These are phyloP conservation scores for Acacia pycnantha DNA, from an alignment of 331 rosid species.

Conservation along the genomic window DNA sequence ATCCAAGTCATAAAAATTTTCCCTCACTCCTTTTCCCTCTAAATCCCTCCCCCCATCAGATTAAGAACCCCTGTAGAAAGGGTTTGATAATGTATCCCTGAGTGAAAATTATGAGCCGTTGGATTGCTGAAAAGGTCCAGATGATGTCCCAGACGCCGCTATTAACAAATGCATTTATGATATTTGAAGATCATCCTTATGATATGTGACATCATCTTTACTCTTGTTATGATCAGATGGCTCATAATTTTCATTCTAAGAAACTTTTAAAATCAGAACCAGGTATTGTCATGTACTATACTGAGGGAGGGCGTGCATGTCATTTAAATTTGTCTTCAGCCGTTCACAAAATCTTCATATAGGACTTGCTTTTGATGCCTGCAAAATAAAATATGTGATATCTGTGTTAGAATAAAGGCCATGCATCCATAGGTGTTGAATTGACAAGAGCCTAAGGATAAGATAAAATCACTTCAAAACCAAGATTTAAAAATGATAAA, in stretches of 20 bases:
- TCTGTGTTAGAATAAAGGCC: background rate
- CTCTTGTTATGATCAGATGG: background rate
- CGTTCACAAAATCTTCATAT: slow-evolving; percentile 25
- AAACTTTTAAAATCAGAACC: background rate
- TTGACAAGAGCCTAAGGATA: background rate
- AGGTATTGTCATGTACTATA: background rate
- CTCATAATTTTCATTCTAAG: background rate
- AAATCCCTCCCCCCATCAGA: background rate
- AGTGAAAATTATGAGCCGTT: background rate
- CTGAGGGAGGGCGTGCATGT: background rate
- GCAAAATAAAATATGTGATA: slow-evolving; percentile 15
- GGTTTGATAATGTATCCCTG: background rate
- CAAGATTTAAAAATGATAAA: background rate
- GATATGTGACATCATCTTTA: background rate
- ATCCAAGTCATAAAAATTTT: too few species aligned
- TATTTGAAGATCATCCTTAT: background rate
- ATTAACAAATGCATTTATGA: background rate
- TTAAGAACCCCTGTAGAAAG: background rate
- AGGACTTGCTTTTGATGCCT: slow-evolving; percentile 58
- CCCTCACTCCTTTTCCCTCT: too few species aligned
- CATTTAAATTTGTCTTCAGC: slow-evolving; percentile 19
- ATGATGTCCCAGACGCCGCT: background rate
- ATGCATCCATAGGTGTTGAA: background rate
- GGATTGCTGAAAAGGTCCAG: background rate
- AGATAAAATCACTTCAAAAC: background rate